Conservation (phyloP, 2,329 filamentous ascomycete species). For the Aspergillus brasiliensis region DNA sequence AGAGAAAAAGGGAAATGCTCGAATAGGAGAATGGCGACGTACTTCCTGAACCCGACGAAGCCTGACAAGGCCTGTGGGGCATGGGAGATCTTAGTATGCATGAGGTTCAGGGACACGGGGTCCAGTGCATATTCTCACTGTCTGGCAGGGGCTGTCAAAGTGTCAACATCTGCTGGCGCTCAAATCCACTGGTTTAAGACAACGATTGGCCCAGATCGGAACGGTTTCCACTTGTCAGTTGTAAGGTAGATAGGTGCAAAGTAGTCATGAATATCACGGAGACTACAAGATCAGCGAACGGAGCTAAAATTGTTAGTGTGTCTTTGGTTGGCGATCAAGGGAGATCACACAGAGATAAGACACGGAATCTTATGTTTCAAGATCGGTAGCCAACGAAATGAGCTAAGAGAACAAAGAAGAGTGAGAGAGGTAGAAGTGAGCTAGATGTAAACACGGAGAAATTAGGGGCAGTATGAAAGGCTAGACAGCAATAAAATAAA, state of each 20-base stretch:
- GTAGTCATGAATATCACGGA: too few species aligned
- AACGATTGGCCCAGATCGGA: conserved; percentile 13
- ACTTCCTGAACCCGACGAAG: conserved; percentile 11
- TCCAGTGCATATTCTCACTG: conserved; percentile 3
- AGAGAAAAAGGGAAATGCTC: not conserved
- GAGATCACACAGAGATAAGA: conserved; percentile 1
- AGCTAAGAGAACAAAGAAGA: not conserved
- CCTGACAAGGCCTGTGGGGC: conserved; percentile 14
- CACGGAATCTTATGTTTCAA: not conserved
- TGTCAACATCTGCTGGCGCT: conserved; percentile 12
- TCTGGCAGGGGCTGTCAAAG: conserved; percentile 7
- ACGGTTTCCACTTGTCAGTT: conserved; percentile 8
- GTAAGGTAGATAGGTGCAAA: too few species aligned
- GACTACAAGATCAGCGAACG: not conserved
- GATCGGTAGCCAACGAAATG: not conserved
- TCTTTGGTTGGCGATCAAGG: conserved; percentile 1
- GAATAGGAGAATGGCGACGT: conserved; percentile 3
- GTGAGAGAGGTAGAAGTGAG: too few species aligned
- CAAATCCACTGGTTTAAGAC: conserved; percentile 9
- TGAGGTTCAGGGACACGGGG: conserved; percentile 22
- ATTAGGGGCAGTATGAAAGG: not conserved
- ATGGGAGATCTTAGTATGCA: conserved; percentile 23
- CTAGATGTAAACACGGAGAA: not conserved
- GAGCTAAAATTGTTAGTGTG: not conserved
- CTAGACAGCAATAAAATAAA: too few species aligned